phyloP scores from a whole-genome alignment of 164 flowering plant species.

The Macadamia integrifolia region DNA sequence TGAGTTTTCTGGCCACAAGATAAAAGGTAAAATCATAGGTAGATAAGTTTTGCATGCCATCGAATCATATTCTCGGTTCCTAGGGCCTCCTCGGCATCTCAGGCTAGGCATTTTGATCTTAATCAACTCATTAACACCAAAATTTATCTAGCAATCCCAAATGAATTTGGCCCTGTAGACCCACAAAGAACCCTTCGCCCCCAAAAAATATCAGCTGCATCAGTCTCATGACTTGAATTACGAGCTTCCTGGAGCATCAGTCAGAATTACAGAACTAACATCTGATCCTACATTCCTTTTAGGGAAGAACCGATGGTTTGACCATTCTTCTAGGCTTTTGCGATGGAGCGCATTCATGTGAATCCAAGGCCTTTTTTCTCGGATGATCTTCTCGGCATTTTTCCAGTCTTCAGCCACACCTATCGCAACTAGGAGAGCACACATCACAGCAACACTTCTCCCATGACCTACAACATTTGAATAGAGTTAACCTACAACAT shows the following conservation, averaged over 20 bases:
- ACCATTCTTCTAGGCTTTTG: slow-evolving; percentile 79
- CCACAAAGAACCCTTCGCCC: too few species aligned
- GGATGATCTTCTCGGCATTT: slow-evolving; percentile 57
- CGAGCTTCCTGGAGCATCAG: slow-evolving; percentile 11
- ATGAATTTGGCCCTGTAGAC: too few species aligned
- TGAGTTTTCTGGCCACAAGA: too few species aligned
- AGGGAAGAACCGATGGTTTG: slow-evolving; percentile 48
- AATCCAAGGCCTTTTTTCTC: slow-evolving; percentile 58
- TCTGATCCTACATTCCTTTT: slow-evolving; percentile 19
- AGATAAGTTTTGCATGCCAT: too few species aligned
- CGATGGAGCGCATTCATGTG: slow-evolving; percentile 73
- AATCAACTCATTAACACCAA: too few species aligned
- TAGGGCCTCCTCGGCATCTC: too few species aligned
- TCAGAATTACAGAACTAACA: slow-evolving; percentile 24
- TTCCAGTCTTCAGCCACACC: slow-evolving; percentile 85
- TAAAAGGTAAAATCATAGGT: too few species aligned
- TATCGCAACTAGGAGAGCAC: slow-evolving; percentile 78
- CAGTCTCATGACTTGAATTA: not conserved
- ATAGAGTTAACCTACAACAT: not conserved
- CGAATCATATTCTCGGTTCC: too few species aligned
- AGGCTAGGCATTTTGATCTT: too few species aligned
- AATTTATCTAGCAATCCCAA: too few species aligned
- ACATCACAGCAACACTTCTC: slow-evolving; percentile 83
- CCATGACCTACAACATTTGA: slow-evolving; percentile 63
- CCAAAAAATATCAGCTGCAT: too few species aligned